Evolutionary conservation across 2,329 filamentous ascomycete species (phyloP).

Genomic region (Aspergillus clavatus): DNA sequence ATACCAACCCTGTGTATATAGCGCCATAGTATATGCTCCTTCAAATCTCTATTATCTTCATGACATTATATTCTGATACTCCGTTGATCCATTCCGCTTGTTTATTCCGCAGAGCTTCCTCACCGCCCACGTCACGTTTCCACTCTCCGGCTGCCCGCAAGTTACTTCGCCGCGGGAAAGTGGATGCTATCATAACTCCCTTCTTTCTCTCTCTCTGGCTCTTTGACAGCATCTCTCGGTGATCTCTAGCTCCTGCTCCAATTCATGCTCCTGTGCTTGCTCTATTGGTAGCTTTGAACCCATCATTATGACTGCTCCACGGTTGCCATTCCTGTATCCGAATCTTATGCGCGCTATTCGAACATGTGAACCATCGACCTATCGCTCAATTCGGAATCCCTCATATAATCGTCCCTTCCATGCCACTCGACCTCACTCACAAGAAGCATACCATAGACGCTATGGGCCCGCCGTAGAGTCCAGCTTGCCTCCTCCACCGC

Average conservation of each 20-base stretch:
- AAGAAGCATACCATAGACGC: slow-evolving; percentile 41
- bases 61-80: too few species aligned
- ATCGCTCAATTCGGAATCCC: slow-evolving; percentile 40
- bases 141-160: slow-evolving; percentile 6
- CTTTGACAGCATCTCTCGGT: background rate
- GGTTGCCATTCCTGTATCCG: slow-evolving; percentile 65
- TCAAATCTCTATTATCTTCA: too few species aligned
- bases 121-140: slow-evolving; percentile 26
- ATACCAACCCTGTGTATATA: slow-evolving; percentile 3
- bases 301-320: slow-evolving; percentile 54
- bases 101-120: too few species aligned
- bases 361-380: slow-evolving; percentile 43
- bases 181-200: too few species aligned
- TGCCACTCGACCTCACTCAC: slow-evolving; percentile 30
- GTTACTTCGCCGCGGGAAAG: slow-evolving; percentile 25
- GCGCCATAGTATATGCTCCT: background rate
- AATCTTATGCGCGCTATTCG: slow-evolving; percentile 57
- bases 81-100: too few species aligned
- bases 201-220: slow-evolving; percentile 6
- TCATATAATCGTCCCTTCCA: slow-evolving; percentile 31
- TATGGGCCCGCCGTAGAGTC: slow-evolving; percentile 45
- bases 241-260: slow-evolving; percentile 1
- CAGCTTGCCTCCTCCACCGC: slow-evolving; percentile 35
- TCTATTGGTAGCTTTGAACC: slow-evolving; percentile 8
- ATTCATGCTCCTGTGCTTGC: slow-evolving; percentile 6